phyloP scores from a whole-genome alignment of 768 basidiomycete genomes.

The Mycena amicta region DNA sequence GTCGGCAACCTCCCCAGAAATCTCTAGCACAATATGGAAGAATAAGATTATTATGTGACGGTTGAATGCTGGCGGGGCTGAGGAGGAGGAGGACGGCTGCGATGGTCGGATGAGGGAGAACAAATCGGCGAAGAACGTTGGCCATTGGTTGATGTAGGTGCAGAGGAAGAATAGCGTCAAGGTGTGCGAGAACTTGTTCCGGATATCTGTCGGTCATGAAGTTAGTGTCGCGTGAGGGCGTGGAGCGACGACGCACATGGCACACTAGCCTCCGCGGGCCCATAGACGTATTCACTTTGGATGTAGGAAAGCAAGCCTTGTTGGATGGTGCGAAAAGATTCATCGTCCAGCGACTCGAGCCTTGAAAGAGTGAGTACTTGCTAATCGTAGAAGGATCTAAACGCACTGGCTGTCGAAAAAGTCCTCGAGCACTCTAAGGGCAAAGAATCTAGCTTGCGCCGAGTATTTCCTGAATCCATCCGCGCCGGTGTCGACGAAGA shows the following conservation, averaged over 20 bases:
- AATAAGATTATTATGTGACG: conserved; percentile 85
- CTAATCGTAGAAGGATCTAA: conserved; percentile 12
- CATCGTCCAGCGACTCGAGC: conserved; percentile 68
- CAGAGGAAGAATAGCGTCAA: conserved; percentile 86
- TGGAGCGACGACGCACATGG: conserved; percentile 60
- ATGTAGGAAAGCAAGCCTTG: conserved; percentile 82
- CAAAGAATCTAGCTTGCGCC: conserved; percentile 76
- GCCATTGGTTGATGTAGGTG: conserved; percentile 85
- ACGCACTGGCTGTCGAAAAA: conserved; percentile 83
- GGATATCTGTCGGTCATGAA: conserved; percentile 58
- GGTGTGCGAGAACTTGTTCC: conserved; percentile 95
- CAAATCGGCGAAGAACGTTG: conserved; percentile 79
- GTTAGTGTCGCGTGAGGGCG: conserved; percentile 16
- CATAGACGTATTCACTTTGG: conserved; percentile 85
- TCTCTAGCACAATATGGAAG: conserved; percentile 91
- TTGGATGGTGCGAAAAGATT: conserved; percentile 70
- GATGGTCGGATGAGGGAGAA: conserved; percentile 71
- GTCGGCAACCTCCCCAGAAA: conserved; percentile 97
- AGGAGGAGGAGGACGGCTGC: conserved; percentile 55
- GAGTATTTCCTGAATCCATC: conserved; percentile 71
- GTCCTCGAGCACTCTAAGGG: conserved; percentile 77
- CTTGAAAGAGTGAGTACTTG: conserved; percentile 35
- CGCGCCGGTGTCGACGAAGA: conserved; percentile 66
- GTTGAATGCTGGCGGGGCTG: conserved; percentile 65
- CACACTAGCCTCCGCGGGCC: conserved; percentile 79